Conservation (phyloP, 2,329 filamentous ascomycete genomes). For the Cladosporium sp. region DNA sequence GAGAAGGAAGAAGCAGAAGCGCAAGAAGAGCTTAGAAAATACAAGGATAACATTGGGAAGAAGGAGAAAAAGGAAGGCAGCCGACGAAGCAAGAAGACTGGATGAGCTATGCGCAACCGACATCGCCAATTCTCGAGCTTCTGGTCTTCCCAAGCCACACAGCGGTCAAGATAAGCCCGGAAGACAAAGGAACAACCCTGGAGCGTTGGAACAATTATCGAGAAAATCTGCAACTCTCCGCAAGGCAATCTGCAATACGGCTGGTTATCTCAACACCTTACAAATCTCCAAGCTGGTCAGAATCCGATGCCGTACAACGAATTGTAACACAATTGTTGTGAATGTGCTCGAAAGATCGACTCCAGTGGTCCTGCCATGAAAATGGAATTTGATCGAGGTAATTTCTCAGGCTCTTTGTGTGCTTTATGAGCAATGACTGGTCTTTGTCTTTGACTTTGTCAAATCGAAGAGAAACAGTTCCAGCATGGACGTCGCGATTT, state of each 20-base stretch:
- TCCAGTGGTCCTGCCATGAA: too few species aligned
- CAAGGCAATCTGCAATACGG: too few species aligned
- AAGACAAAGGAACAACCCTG: not conserved
- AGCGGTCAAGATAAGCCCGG: not conserved
- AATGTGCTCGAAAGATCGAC: too few species aligned
- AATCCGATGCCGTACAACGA: too few species aligned
- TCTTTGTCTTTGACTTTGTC: not conserved
- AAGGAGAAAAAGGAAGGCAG: constrained; percentile 29
- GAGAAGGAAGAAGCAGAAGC: constrained; percentile 34
- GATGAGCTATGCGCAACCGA: not conserved
- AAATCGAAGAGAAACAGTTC: not conserved
- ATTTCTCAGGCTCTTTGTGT: not conserved
- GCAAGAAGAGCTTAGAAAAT: constrained; percentile 27
- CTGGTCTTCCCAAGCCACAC: not conserved
- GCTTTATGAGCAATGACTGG: not conserved
- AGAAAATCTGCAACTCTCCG: not conserved
- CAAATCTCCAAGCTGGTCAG: too few species aligned
- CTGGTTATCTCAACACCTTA: too few species aligned
- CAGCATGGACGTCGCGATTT: not conserved
- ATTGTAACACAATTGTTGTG: too few species aligned
- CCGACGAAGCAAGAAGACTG: constrained; percentile 18
- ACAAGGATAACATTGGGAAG: constrained; percentile 33
- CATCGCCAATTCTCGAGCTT: too few species aligned
- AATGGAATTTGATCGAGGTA: too few species aligned
- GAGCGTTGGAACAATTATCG: not conserved